phyloP scores from a whole-genome alignment of 495 filamentous ascomycete genomes.

The Emericellopsis terricola region DNA sequence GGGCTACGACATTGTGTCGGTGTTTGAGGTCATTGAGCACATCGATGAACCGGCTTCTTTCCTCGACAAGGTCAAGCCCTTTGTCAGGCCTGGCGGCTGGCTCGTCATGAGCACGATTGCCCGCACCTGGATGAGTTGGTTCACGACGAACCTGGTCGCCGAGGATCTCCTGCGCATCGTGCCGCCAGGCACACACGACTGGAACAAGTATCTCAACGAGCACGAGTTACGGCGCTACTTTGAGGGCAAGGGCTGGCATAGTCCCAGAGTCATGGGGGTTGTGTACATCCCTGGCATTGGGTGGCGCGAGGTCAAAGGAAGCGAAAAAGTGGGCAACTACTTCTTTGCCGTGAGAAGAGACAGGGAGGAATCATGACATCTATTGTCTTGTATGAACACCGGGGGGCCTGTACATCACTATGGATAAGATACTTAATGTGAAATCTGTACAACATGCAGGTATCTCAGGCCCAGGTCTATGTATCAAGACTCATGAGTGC shows the following conservation, averaged over 20 bases:
- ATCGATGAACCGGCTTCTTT: constrained; percentile 56
- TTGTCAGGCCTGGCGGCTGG: constrained; percentile 84
- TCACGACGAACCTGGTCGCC: constrained; percentile 81
- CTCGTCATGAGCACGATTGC: constrained; percentile 81
- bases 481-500: background rate
- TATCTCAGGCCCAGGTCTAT: background rate
- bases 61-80: constrained; percentile 43
- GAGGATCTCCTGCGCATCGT: constrained; percentile 81
- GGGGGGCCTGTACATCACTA: no score
- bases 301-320: constrained; percentile 69
- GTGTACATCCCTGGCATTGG: constrained; percentile 81
- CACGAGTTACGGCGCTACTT: constrained; percentile 52
- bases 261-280: constrained; percentile 54
- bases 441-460: background rate
- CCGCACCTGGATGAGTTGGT: constrained; percentile 66
- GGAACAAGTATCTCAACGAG: constrained; percentile 86
- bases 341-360: constrained; percentile 74
- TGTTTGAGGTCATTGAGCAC: constrained; percentile 94
- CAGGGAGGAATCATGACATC: background rate
- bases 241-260: constrained; percentile 30
- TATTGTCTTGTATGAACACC: no score
- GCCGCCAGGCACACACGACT: constrained; percentile 85
- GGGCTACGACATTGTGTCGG: constrained; percentile 55
- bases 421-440: background rate
- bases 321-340: constrained; percentile 87